A percentile compares a stretch with the other conserved stretches of the same genome.
phyloP scores from a whole-genome alignment of 352 stramenopile genomes.

The Phytophthora chlamydospora region DNA sequence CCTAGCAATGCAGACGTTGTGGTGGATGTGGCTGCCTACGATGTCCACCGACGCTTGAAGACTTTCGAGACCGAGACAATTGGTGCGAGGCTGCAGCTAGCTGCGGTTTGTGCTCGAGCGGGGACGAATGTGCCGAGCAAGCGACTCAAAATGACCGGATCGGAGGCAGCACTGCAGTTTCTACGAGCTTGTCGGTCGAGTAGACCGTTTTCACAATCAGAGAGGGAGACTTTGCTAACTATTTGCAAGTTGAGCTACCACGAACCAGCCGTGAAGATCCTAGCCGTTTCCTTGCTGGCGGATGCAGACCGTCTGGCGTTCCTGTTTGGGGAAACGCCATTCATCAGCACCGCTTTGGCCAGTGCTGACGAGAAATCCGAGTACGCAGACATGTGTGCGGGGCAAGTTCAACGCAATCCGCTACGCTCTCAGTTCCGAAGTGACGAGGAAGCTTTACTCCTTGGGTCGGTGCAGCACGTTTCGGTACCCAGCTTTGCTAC shows the following conservation, averaged over 20 bases:
- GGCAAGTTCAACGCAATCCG: constrained; percentile 21
- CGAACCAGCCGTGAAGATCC: constrained; percentile 48
- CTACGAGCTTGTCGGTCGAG: constrained; percentile 46
- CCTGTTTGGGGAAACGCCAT: constrained; percentile 26
- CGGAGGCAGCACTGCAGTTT: constrained; percentile 49
- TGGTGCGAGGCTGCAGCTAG: constrained; percentile 44
- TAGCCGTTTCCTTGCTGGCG: constrained; percentile 34
- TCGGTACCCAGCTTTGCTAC: neutral
- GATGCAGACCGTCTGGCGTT: constrained; percentile 41
- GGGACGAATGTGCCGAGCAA: constrained; percentile 36
- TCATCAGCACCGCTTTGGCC: constrained; percentile 1
- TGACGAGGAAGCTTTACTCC: constrained; percentile 21
- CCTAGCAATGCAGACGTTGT: constrained; percentile 3
- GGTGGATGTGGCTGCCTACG: constrained; percentile 35
- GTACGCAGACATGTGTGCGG: constrained; percentile 26
- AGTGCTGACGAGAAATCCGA: constrained; percentile 22
- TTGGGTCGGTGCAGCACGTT: constrained; percentile 15
- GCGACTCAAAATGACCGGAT: constrained; percentile 50
- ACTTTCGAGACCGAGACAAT: constrained; percentile 48
- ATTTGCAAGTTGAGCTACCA: constrained; percentile 42
- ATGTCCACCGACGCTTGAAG: constrained; percentile 40
- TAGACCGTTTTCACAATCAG: constrained; percentile 34
- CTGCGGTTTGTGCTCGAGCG: constrained; percentile 39
- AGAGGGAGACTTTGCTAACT: constrained; percentile 30
- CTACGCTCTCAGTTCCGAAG: constrained; percentile 30